Base-by-base conservation (phyloP, 768 basidiomycete species). In the Leccinum imitatum region DNA sequence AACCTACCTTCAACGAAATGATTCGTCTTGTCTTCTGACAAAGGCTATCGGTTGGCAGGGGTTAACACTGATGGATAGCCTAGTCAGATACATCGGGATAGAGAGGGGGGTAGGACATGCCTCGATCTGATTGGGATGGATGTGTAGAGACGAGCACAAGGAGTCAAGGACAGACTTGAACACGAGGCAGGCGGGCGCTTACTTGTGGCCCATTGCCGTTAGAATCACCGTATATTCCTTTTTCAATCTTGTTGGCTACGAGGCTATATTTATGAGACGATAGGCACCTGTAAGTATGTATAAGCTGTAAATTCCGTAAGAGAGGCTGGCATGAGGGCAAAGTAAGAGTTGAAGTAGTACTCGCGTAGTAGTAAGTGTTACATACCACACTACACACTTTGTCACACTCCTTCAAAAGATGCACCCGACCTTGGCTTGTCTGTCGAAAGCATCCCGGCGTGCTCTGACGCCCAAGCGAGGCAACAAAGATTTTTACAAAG, bases 401-500 rank as follows among this genome's bases (percentile, higher is more conserved):
- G 15, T 30, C 30, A 30, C 50, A 25, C 50, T 1, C 27, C 46
- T 48, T 3, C 33, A 35, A 17, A 51, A 25, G 48, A 93, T 93
- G 91, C 81, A 85, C 67, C 83, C 90, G 5, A 89, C 92, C 21
- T 71, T 83, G 15, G 79, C 77, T n/a, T 78, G 84, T 57, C 78
- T 87, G 3, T 91, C 90, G 33, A 95, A 94, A 70, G 95, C 95
- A 21, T 93, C 91, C 0, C 81, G 96, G 58, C 79, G 85, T 25
- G 84, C 94, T 2, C 78, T 98, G 53, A 94, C 89, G 0, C 80
- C 91, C 0, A 98, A 98, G 73, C 77, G 87, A 51, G 96, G 85
- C 15, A 97, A 97, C 78, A 98, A 98, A 69, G 93, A 99, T 70
- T 98, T 82, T 72, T 98, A 97, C 82, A 98, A 98, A 76, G 96